Base-by-base conservation (phyloP, 345 rosid species). In the Gossypium longicalyx region DNA sequence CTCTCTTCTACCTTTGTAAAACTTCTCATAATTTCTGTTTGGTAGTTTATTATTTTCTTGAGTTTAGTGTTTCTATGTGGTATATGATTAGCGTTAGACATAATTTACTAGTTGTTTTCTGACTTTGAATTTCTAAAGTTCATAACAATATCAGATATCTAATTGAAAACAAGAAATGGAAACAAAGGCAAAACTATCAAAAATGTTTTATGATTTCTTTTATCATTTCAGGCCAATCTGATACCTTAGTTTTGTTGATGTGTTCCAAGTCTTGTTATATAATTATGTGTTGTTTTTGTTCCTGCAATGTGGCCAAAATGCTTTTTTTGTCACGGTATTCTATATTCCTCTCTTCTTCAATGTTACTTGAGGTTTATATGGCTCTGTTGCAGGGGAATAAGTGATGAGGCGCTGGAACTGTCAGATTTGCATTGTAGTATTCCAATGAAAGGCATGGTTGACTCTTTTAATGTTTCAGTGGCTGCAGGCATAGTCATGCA, bases 371-470 rank as follows among this genome's bases (percentile, higher is more conserved):
- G 63, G 43, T 64, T 63, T 27, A 13, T 48, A 17, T 22, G 41
- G 23, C n/a, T 11, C 23, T 78, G 57, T 83, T 81, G 79, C 82
- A 92, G 98, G 79, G 98, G 98, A 20, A 87, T 92, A 84, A 94
- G 95, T 75, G 86, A 88, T 3, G 91, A 87, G 82, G 97, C 98
- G 27, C 79, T 91, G 78, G 79, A 79, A 77, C 79, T 92, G 74
- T 92, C 97, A 19, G 95, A 94, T 86, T 72, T 94, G 76, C 85
- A 78, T 75, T 94, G 97, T 78, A 89, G 97, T 79, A 90, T 92
- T 78, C 97, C 95, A 7, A 92, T 94, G 97, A 92, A 91, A 17
- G 98, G 98, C 80, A 92, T 94, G 98, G 97, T 92, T 53, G 97
- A 94, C 83, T 92, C 98, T 43, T 92, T 94, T 79, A 94, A 94